phyloP scores from a whole-genome alignment of 148 eudicot genomes.

The Nyssa sinensis region DNA sequence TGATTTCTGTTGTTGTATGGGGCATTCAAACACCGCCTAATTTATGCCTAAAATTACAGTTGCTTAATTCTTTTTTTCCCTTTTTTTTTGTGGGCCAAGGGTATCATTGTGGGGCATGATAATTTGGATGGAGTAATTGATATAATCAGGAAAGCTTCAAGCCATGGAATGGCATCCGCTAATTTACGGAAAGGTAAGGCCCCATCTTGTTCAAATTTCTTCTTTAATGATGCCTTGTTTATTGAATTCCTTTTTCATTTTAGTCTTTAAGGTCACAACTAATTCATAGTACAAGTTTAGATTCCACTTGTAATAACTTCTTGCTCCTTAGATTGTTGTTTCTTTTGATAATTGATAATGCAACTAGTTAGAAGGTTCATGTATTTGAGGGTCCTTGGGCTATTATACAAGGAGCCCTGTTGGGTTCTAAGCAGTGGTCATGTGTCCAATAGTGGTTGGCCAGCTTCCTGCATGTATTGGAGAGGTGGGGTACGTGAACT shows the following conservation, averaged over 20 bases:
- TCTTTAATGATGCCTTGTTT: slow-evolving; percentile 2
- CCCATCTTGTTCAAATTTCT: neutral
- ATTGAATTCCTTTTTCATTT: neutral
- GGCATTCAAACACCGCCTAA: neutral
- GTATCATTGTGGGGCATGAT: slow-evolving; percentile 84
- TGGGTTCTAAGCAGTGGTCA: no score
- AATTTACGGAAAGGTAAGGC: slow-evolving; percentile 60
- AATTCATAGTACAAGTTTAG: neutral
- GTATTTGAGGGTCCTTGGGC: no score
- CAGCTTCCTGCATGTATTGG: no score
- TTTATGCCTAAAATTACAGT: neutral
- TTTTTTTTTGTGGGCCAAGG: slow-evolving; percentile 36
- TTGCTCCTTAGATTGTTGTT: neutral
- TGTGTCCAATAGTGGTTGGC: no score
- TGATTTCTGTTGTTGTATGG: neutral
- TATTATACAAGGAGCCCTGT: no score
- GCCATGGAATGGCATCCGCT: slow-evolving; percentile 63
- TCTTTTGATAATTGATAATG: no score
- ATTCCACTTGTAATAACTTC: neutral
- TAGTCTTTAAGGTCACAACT: neutral
- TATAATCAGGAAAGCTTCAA: slow-evolving; percentile 75
- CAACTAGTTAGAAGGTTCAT: no score
- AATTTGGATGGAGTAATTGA: slow-evolving; percentile 77
- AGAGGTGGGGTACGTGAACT: no score
- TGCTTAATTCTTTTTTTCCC: neutral